Evolutionary conservation across 495 filamentous ascomycete species (phyloP), one percentile per base, ranked within the genome.

Genomic region (Xylona heveae): DNA sequence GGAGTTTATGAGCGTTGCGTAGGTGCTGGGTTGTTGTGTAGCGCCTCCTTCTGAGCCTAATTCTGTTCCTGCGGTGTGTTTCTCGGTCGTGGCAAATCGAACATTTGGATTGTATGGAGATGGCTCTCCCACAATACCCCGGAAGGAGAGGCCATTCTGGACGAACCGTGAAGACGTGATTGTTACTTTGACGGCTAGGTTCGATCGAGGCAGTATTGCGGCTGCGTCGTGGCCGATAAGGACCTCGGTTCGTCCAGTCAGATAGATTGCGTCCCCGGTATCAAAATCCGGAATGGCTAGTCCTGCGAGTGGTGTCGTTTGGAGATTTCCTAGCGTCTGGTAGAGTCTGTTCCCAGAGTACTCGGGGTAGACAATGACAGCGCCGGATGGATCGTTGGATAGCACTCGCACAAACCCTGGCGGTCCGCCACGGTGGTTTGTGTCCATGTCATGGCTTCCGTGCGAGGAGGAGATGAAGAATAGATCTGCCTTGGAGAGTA

Each of bases 331-430:
- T 5, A 85, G 55, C 1, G 73, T 74, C 49, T 90, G 80, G 38
- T 88, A 88, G 1, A 85, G 55, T 24, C 75, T 56, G 47, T 91
- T 84, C 3, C 78, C 79, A 18, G 71, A 77, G 48, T 77, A 81
- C 47, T 88, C 80, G 0, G 79, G 78, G 49, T 75, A 88, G 10
- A 71, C 59, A 18, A 85, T 43, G 2, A 63, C 60, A 3, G 55
- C 47, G 0, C 57, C 64, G 3, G 37, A 42, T n/a, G 10, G 9
- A 2, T 50, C 36, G 44, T 77, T 76, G 17, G 54, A 56, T 0
- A 71, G 33, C 16, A 83, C 53, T 16, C 78, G 61, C 5, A 81
- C 53, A 49, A 85, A 83, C 2, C 80, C 81, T 15, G 61, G 56
- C 4, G 74, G 60, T 0, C 80, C 79, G 23, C 81, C 79, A 16